Conservation (phyloP, 345 rosid species). For the Linum lewisii region DNA sequence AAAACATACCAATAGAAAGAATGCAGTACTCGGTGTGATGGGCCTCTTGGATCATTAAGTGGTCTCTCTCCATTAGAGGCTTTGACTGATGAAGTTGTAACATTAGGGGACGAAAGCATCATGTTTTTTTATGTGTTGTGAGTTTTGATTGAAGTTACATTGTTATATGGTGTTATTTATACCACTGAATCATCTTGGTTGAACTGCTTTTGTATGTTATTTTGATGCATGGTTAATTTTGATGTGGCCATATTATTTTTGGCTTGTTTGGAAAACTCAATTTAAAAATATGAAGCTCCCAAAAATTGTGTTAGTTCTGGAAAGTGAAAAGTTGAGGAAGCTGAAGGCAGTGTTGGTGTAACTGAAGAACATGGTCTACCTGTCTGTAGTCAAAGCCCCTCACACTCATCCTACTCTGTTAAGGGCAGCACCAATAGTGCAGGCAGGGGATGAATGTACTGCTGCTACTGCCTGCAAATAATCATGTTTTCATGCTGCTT, state of each 20-base stretch:
- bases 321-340: neutral
- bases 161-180: no score
- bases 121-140: no score
- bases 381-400: constrained; percentile 15
- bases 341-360: constrained; percentile 38
- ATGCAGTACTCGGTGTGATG: constrained; percentile 67
- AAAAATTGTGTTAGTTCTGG: neutral
- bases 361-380: constrained; percentile 56
- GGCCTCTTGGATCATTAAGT: constrained; percentile 47
- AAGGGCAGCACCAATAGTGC: no score
- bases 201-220: no score
- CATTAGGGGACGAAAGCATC: constrained; percentile 9
- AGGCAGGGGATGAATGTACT: constrained; percentile 29
- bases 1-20: neutral
- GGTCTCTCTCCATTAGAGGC: constrained; percentile 34
- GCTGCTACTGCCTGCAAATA: no score
- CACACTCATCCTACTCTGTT: constrained; percentile 36
- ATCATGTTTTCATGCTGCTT: no score
- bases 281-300: neutral
- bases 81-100: constrained; percentile 54
- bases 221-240: no score
- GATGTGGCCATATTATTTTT: neutral
- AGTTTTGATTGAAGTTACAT: no score
- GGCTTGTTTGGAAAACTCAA: constrained; percentile 7
- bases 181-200: no score